phyloP scores from a whole-genome alignment of 2,329 filamentous ascomycete genomes.

The Seiridium unicorne region DNA sequence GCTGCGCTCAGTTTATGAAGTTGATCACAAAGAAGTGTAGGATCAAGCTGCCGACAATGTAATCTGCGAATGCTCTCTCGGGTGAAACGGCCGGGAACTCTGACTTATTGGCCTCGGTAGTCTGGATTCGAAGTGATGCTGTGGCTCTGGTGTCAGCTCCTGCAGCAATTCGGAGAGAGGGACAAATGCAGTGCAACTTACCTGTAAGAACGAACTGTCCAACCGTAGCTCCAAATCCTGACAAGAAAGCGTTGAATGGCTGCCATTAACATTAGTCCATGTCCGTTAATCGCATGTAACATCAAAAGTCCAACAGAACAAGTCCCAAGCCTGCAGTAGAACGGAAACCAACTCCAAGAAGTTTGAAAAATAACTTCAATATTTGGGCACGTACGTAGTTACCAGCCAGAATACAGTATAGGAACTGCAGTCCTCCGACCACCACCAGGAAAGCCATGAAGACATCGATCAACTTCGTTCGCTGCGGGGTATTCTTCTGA shows the following conservation, averaged over 20 bases:
- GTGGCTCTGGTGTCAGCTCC: conserved; percentile 11
- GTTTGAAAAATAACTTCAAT: not conserved
- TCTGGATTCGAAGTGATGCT: conserved; percentile 86
- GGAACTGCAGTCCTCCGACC: conserved; percentile 87
- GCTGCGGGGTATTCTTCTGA: conserved; percentile 76
- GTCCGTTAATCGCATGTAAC: too few relatives aligned
- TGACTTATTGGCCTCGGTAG: conserved; percentile 74
- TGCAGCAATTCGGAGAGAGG: not conserved
- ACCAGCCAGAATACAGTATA: conserved; percentile 87
- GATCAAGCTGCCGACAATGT: conserved; percentile 89
- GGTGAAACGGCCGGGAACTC: conserved; percentile 77
- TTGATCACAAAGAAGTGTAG: conserved; percentile 99
- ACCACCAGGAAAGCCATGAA: conserved; percentile 87
- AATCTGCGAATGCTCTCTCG: conserved; percentile 94
- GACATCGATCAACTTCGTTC: conserved; percentile 85
- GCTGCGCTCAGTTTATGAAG: conserved; percentile 88
- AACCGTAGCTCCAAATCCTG: conserved; percentile 90
- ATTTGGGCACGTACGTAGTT: conserved; percentile 74
- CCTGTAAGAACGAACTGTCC: conserved; percentile 97
- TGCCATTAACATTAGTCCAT: conserved; percentile 32
- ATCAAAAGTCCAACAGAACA: too few relatives aligned
- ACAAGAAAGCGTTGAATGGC: conserved; percentile 98
- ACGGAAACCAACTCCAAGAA: not conserved
- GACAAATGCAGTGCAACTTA: conserved; percentile 35
- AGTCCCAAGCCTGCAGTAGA: too few relatives aligned